Percentiles rank a stretch among this genome's conserved stretches.
These are phyloP conservation scores for Fomitopsis betulina DNA, from an alignment of 1,284 basidiomycete species.

Conservation along the genomic window DNA sequence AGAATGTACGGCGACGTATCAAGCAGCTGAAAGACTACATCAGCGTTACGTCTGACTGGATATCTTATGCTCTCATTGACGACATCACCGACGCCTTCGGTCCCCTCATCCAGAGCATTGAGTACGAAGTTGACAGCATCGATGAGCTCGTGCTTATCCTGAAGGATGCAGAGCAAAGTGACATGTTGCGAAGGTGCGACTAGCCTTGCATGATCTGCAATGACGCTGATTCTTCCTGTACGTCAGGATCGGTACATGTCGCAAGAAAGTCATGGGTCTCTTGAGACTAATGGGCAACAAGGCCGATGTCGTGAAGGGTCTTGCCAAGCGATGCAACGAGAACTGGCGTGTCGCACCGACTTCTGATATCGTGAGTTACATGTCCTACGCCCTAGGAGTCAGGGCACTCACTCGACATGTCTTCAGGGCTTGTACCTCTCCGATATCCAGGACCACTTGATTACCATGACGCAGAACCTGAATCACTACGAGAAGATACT, in stretches of 20 bases:
- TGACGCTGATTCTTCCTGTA: background rate
- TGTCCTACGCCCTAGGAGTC: background rate
- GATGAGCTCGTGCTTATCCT: conserved; percentile 97
- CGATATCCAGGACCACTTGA: conserved; percentile 96
- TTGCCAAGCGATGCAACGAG: conserved; percentile 98
- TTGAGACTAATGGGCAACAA: conserved; percentile 97
- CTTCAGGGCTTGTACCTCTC: conserved; percentile 88
- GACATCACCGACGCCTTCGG: conserved; percentile 99
- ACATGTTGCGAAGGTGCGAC: conserved; percentile 68
- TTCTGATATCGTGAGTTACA: conserved; percentile 81
- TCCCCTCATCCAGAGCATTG: conserved; percentile 96
- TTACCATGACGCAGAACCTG: conserved; percentile 99
- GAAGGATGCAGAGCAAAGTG: conserved; percentile 80
- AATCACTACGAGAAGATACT: conserved; percentile 99
- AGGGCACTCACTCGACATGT: background rate
- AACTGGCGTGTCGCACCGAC: conserved; percentile 99
- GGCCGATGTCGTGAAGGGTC: conserved; percentile 98
- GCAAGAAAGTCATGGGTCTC: conserved; percentile 99
- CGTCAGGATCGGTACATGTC: conserved; percentile 88
- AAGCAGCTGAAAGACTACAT: conserved; percentile 99
- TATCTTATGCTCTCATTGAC: conserved; percentile 98
- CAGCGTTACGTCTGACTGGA: conserved; percentile 99
- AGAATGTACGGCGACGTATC: conserved; percentile 96
- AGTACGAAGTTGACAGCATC: conserved; percentile 99
- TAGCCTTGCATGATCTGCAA: background rate